Conservation (phyloP, 805 yeast genomes). For the Myxozyma monticola region DNA sequence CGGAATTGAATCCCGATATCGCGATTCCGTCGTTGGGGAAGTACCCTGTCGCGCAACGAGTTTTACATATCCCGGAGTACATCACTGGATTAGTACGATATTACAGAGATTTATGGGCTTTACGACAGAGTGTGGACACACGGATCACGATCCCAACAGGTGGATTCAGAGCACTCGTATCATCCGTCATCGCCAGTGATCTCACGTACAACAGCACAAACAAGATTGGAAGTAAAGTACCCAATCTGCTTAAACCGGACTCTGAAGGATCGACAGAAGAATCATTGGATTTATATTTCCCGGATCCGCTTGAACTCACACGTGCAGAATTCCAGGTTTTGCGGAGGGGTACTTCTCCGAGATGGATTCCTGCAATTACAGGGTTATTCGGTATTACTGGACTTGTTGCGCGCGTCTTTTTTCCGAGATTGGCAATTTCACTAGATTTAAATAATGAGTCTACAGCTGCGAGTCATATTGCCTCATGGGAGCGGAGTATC, state of each 20-base stretch:
- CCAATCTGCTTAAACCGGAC: background rate
- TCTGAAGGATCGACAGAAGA: background rate
- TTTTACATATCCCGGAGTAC: background rate
- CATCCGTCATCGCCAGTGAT: constrained; percentile 11
- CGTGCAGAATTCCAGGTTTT: constrained; percentile 54
- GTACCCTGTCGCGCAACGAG: background rate
- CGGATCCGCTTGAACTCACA: constrained; percentile 40
- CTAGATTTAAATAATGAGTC: constrained; percentile 1
- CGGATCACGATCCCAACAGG: background rate
- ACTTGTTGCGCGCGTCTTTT: background rate
- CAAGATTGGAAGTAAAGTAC: too few species aligned
- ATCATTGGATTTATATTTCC: constrained; percentile 35
- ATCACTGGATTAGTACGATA: background rate
- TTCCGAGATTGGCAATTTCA: constrained; percentile 10
- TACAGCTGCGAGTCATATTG: background rate
- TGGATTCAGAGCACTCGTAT: constrained; percentile 1
- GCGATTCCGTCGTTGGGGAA: constrained; percentile 6
- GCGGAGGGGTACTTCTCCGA: constrained; percentile 45
- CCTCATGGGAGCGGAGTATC: constrained; percentile 4
- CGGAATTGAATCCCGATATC: background rate
- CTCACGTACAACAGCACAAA: background rate
- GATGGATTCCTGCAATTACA: background rate
- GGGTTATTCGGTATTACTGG: constrained; percentile 4
- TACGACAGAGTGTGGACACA: background rate
- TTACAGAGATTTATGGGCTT: background rate